Evolutionary conservation across 2,329 filamentous ascomycete species (phyloP).

Genomic region (Samsoniella hepiali): DNA sequence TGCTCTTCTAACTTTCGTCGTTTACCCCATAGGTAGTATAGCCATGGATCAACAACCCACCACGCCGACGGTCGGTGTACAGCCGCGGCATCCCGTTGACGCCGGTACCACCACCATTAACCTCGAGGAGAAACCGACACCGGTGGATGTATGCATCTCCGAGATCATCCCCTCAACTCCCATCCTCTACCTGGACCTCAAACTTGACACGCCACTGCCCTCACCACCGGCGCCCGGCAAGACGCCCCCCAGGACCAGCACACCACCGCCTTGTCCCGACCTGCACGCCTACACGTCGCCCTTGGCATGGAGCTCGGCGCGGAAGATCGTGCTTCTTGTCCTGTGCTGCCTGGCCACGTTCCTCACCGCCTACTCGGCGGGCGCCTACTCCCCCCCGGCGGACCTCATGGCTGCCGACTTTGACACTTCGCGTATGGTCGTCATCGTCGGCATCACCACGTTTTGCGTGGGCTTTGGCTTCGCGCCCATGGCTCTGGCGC

Average conservation of each 20-base stretch:
- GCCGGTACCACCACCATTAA: not conserved
- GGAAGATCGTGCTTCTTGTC: conserved; percentile 68
- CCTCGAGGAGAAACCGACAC: not conserved
- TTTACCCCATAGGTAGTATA: not conserved
- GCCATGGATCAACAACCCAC: not conserved
- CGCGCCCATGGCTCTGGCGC: conserved; percentile 84
- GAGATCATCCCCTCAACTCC: conserved; percentile 23
- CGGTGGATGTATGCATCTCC: not conserved
- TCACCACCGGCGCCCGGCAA: conserved; percentile 24
- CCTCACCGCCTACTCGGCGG: conserved; percentile 76
- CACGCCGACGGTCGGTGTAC: not conserved
- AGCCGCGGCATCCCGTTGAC: not conserved
- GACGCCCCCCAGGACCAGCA: conserved; percentile 27
- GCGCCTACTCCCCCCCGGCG: conserved; percentile 71
- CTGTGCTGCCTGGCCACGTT: conserved; percentile 74
- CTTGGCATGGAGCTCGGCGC: conserved; percentile 65
- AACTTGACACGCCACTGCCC: conserved; percentile 39
- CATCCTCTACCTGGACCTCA: conserved; percentile 41
- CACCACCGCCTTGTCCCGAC: conserved; percentile 58
- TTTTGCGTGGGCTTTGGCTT: conserved; percentile 80
- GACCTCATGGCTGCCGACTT: conserved; percentile 64
- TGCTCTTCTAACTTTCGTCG: not conserved
- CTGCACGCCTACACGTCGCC: conserved; percentile 67
- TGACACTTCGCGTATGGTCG: conserved; percentile 60
- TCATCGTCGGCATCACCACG: conserved; percentile 72